Base-by-base conservation (phyloP, 768 basidiomycete species). In the Trametopsis cervina region DNA sequence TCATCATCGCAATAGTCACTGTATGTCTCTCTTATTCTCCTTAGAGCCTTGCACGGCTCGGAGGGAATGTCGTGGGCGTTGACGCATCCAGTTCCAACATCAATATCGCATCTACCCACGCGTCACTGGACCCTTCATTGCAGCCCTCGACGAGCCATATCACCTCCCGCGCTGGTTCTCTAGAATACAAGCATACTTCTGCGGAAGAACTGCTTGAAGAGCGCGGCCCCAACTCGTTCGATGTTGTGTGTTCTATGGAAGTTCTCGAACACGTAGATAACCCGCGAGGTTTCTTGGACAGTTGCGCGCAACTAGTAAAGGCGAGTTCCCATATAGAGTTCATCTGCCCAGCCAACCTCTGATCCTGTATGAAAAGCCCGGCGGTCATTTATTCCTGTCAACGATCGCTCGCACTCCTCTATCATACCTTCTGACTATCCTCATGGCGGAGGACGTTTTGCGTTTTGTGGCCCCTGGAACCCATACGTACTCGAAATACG, bases 201-300 rank as follows among this genome's bases (percentile, higher is more conserved):
- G 90, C 86, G 0, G 93, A 97, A 60, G 73, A 73, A 0, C 74
- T 99, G 3, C 66, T 89, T 13, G 56, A 51, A 0, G 44, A 42
- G 23, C 60, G 73, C 10, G 80, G 81, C 4, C 63, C 76, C 12
- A 74, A 73, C 56, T 78, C 78, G 44, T 98, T 85, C 61, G 95
- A 98, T 62, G 77, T 93, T 17, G 93, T 99, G 12, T 96, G 92
- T 62, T 88, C 93, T 9, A 90, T 98, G 90, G 96, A 99, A 65
- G 95, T 99, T 6, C 62, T 99, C 24, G 96, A 99, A 68, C 96
- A 99, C 60, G 96, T 99, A 43, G 89, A 96, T 61, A 85, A 95
- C 59, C 94, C 96, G 1, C 72, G 79, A 4, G 73, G 75, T 5
- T 99, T 99, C 64, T 74, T 99, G 42, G 71, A 77, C 23, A 80